Evolutionary conservation across 345 rosid genomes (phyloP), one percentile per base, ranked within the genome.

Genomic region (Lenwebbia sp.): DNA sequence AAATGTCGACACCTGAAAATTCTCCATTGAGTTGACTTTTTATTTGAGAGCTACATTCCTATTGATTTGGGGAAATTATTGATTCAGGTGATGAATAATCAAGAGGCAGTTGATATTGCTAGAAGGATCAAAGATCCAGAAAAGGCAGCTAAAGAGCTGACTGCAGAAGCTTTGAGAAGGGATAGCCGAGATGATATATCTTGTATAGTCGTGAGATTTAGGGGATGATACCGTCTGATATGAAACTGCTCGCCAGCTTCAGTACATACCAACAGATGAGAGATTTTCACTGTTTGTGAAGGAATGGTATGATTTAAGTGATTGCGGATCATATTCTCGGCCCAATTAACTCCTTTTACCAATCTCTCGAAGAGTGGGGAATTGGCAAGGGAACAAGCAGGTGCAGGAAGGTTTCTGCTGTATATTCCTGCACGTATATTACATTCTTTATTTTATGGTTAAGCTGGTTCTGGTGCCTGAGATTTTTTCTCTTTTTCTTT

Each of bases 141-240:
- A 83, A 90, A 85, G 85, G 96, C 93, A 40, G 91, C 96, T 1
- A 93, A 92, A 89, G 85, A 85, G 85, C 88, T 93, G 70, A 65
- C 83, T 9, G 89, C 87, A 1, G 94, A 91, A 88, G 94, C 96
- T 50, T 83, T 94, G 89, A 87, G 90, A 47, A 89, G 92, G 86
- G 92, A 91, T 70, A 94, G 94, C 58, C 90, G 89, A 83, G 96
- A 94, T 86, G 96, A 94, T 83, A 94, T 94, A 84, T 94, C 96
- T 58, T 94, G 96, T 88, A 85, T 94, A 58, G 96, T 94, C 54
- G 92, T 94, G 85, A 89, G 96, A 53, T 92, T 94, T 86, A 87
- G 84, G 84, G 88, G 87, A 54, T 90, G 47, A 70, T 37, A 21
- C 47, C 10, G 26, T 33, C 47, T 70, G 47, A 37, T 70, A 37